phyloP scores from a whole-genome alignment of 2,329 filamentous ascomycete species.

The Cercospora janseana region DNA sequence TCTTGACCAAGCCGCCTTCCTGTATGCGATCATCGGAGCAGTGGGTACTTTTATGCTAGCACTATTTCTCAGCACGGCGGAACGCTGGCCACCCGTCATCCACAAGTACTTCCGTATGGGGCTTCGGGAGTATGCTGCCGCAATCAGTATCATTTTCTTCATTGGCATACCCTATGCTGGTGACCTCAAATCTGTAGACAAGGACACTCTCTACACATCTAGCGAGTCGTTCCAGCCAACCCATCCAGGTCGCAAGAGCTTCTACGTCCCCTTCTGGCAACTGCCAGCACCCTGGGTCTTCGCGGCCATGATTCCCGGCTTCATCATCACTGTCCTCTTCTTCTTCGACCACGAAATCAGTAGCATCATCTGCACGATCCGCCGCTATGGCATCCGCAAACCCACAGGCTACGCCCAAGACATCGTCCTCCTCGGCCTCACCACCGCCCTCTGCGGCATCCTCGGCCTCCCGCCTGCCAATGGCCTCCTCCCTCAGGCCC shows the following conservation, averaged over 20 bases:
- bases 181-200: slow-evolving; percentile 58
- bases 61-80: slow-evolving; percentile 60
- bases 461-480: slow-evolving; percentile 66
- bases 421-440: slow-evolving; percentile 59
- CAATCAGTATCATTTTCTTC: slow-evolving; percentile 65
- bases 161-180: slow-evolving; percentile 62
- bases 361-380: slow-evolving; percentile 64
- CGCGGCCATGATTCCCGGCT: slow-evolving; percentile 59
- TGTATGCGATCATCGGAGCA: slow-evolving; percentile 64
- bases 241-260: slow-evolving; percentile 52
- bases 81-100: slow-evolving; percentile 48
- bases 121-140: slow-evolving; percentile 63
- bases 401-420: slow-evolving; percentile 66
- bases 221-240: slow-evolving; percentile 7
- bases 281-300: slow-evolving; percentile 60
- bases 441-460: slow-evolving; percentile 63
- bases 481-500: slow-evolving; percentile 64
- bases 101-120: slow-evolving; percentile 59
- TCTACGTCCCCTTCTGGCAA: slow-evolving; percentile 65
- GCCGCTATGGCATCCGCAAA: slow-evolving; percentile 60
- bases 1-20: slow-evolving; percentile 61
- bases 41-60: slow-evolving; percentile 63
- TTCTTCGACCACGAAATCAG: slow-evolving; percentile 70
- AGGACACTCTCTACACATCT: slow-evolving; percentile 36
- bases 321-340: slow-evolving; percentile 66